A percentile compares a stretch with the other conserved stretches of the same genome.
Conservation (phyloP, 2,329 filamentous ascomycete genomes). For the Cytospora piceae region DNA sequence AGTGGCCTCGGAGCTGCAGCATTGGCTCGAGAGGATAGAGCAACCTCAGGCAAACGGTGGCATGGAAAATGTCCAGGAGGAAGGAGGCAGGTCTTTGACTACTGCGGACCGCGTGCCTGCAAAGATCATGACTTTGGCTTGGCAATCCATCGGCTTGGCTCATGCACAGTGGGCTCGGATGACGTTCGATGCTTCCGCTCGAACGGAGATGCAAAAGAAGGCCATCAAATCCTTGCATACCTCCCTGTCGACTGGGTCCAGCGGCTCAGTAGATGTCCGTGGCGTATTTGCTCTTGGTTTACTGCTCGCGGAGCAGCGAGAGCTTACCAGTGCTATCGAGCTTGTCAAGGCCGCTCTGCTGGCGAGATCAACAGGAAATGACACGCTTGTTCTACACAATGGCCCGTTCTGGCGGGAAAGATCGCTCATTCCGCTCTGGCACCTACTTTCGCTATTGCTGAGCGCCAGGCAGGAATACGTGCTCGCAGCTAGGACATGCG, state of each 20-base stretch:
- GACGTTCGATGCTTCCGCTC: constrained; percentile 73
- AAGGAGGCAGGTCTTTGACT: constrained; percentile 28
- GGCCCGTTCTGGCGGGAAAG: constrained; percentile 65
- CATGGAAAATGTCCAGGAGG: constrained; percentile 31
- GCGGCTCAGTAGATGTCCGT: constrained; percentile 70
- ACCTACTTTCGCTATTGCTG: constrained; percentile 82
- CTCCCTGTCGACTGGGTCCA: constrained; percentile 69
- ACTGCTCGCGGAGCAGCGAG: constrained; percentile 86
- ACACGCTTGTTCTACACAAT: constrained; percentile 48
- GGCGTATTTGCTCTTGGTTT: constrained; percentile 80
- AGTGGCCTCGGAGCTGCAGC: constrained; percentile 72
- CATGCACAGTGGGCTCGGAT: constrained; percentile 85
- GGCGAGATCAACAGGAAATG: constrained; percentile 54
- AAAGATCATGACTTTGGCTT: constrained; percentile 68
- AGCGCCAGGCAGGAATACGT: constrained; percentile 85
- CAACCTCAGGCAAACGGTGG: constrained; percentile 37
- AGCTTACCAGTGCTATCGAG: constrained; percentile 79
- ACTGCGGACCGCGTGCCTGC: constrained; percentile 53
- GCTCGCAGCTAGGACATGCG: constrained; percentile 80
- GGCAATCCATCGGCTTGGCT: constrained; percentile 83
- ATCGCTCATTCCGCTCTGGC: constrained; percentile 80
- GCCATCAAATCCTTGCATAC: constrained; percentile 77
- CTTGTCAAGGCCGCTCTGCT: constrained; percentile 77
- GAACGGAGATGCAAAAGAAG: constrained; percentile 74
- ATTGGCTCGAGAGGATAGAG: constrained; percentile 69